These are phyloP conservation scores for Purshia tridentata DNA, from an alignment of 306 rosid species.

Conservation along the genomic window DNA sequence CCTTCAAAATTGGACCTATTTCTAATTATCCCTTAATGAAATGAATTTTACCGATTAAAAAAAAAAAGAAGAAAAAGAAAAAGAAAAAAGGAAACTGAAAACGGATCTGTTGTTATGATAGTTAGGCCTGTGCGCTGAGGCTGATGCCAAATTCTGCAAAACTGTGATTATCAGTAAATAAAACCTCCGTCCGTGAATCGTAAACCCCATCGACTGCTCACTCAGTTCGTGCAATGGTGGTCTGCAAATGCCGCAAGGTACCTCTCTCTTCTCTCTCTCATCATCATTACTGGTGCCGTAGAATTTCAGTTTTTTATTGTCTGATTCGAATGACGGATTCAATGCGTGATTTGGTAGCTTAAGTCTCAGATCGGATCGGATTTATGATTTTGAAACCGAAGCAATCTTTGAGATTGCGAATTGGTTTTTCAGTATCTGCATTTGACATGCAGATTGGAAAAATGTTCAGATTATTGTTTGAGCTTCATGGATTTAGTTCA, in stretches of 20 bases:
- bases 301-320: constrained; percentile 16
- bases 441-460: constrained; percentile 15
- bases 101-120: constrained; percentile 39
- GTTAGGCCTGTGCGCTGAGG: neutral
- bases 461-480: neutral
- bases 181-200: neutral
- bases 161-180: constrained; percentile 1
- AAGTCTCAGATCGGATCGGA: constrained; percentile 52
- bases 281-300: neutral
- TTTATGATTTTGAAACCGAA: constrained; percentile 17
- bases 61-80: no score
- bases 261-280: constrained; percentile 6
- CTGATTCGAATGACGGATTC: constrained; percentile 18
- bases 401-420: constrained; percentile 37
- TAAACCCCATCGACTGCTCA: constrained; percentile 19
- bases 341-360: constrained; percentile 31
- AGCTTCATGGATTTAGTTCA: neutral
- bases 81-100: constrained; percentile 22
- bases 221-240: constrained; percentile 83
- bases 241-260: constrained; percentile 99
- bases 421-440: neutral
- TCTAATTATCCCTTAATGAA: no score
- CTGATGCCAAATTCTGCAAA: constrained; percentile 19
- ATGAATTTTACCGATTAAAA: neutral
- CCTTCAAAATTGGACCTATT: no score